These are phyloP conservation scores for Zygnema cylindricum DNA, from an alignment of 139 green algal genomes.

Conservation along the genomic window DNA sequence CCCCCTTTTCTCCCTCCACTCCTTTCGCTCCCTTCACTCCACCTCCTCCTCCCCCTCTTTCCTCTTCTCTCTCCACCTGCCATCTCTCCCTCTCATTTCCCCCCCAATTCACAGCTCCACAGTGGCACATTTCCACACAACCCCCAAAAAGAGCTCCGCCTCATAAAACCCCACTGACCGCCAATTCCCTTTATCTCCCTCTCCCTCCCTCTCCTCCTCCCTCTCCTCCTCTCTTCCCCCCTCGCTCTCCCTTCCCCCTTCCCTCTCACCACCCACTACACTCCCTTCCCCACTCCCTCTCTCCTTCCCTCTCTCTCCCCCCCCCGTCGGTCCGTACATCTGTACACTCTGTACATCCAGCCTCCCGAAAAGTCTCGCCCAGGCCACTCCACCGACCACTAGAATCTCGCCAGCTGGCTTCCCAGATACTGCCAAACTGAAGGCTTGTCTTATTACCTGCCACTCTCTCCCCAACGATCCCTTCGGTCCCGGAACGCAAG, in stretches of 20 bases:
- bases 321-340: background rate
- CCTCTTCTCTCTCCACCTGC: background rate
- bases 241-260: conserved; percentile 12
- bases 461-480: background rate
- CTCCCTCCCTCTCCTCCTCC: too few species aligned
- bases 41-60: background rate
- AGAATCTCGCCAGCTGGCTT: background rate
- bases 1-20: background rate
- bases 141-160: background rate
- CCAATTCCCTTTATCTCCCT: background rate
- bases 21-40: background rate
- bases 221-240: too few species aligned
- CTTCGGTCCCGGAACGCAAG: background rate
- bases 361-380: conserved; percentile 14
- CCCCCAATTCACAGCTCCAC: background rate
- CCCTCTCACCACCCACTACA: background rate
- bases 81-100: background rate
- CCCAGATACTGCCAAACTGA: background rate
- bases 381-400: conserved; percentile 7
- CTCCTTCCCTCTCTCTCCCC: too few species aligned
- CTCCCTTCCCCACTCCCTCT: too few species aligned
- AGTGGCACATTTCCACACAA: conserved; percentile 9
- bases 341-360: background rate
- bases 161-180: background rate
- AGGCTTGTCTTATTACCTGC: conserved; percentile 4